phyloP scores from a whole-genome alignment of 805 yeast species.

The Candida berthetii region DNA sequence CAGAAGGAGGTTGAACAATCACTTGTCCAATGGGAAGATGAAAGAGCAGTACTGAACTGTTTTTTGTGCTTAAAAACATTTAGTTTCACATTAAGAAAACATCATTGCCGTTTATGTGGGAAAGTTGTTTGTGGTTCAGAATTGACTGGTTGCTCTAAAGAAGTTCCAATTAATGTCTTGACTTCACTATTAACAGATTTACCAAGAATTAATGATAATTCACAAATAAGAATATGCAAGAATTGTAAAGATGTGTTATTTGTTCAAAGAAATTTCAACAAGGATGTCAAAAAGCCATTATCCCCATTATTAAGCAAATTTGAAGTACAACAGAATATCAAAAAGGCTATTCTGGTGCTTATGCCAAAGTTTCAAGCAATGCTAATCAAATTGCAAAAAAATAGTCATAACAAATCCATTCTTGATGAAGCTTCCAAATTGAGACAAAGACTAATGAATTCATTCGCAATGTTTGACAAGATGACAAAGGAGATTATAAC shows the following conservation, averaged over 20 bases:
- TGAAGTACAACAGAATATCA: slow-evolving; percentile 31
- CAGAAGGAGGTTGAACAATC: slow-evolving; percentile 36
- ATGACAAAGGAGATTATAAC: slow-evolving; percentile 37
- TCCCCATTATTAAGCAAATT: slow-evolving; percentile 34
- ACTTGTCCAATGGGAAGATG: slow-evolving; percentile 65
- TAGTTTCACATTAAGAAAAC: slow-evolving; percentile 58
- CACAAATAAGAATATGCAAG: slow-evolving; percentile 55
- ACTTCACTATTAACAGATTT: slow-evolving; percentile 10
- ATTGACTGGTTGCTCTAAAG: slow-evolving; percentile 62
- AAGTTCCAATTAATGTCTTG: slow-evolving; percentile 43
- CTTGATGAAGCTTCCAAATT: slow-evolving; percentile 30
- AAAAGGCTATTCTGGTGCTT: slow-evolving; percentile 28
- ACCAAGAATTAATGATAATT: slow-evolving; percentile 15
- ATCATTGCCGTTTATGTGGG: slow-evolving; percentile 93
- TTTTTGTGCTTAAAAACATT: slow-evolving; percentile 57
- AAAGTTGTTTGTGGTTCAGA: slow-evolving; percentile 67
- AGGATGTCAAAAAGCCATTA: slow-evolving; percentile 29
- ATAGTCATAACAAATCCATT: slow-evolving; percentile 21
- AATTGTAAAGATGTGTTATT: slow-evolving; percentile 62
- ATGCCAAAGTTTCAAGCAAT: slow-evolving; percentile 38
- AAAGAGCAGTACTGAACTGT: slow-evolving; percentile 43
- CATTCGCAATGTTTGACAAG: slow-evolving; percentile 45
- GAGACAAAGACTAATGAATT: slow-evolving; percentile 38
- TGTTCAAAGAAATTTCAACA: slow-evolving; percentile 41
- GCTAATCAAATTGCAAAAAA: slow-evolving; percentile 26